Evolutionary conservation across 306 rosid genomes (phyloP), one percentile per base, ranked within the genome.

Genomic region (Fagus crenata): DNA sequence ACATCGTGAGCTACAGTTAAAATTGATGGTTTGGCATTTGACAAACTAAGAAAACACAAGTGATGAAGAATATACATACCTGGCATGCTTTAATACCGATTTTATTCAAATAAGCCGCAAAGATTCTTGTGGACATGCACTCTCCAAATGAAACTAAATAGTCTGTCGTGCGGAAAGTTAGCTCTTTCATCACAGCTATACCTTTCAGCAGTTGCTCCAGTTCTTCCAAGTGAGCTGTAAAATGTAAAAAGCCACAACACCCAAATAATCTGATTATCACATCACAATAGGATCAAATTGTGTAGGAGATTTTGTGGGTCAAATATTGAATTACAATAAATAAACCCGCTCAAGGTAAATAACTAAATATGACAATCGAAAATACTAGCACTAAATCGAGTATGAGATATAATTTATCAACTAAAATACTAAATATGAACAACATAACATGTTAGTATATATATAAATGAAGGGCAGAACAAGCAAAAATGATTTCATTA

Each of bases 61-160:
- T 58, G 80, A 35, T 33, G 22, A 56, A 75, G 80, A 76, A 53
- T 17, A 51, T 17, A 77, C 93, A 68, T 90, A 90, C 97, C 82
- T 94, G 98, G 76, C 90, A 83, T 41, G 96, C 92, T 79, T 85
- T 94, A 68, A 87, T 78, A 63, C 98, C 97, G 53, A 84, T 64
- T 65, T 73, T 88, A 79, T 87, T 90, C 70, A 94, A 85, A 83
- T 89, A 92, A 22, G 94, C 91, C 41, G 94, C 96, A 85, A 94
- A 92, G 60, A 92, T 89, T 90, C 98, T 92, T 39, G 98, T 94
- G 81, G 91, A 92, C 98, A 92, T 90, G 90, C 98, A 92, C 85
- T 94, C 98, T 79, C 98, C 98, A 86, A 94, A 94, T 71, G 98
- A 94, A 77, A 94, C 97, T 78, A 94, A 81, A 75, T 93, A 93